Evolutionary conservation across 208 protist species (phyloP).

Genomic region (Crithidia expoeki): DNA sequence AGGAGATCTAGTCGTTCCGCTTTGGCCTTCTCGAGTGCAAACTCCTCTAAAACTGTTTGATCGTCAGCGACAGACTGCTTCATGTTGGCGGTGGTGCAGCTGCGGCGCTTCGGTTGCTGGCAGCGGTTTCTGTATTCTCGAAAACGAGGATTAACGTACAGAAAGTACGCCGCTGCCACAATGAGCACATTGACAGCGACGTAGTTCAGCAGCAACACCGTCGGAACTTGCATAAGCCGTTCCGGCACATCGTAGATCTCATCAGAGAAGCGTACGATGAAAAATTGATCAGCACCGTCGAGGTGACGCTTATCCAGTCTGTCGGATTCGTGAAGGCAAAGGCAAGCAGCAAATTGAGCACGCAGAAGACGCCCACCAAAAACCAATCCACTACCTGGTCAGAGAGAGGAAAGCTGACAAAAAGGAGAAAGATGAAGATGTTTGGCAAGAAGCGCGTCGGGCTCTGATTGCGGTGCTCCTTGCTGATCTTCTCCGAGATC

Average conservation of each 20-base stretch:
- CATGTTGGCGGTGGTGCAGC: neutral
- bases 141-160: constrained; percentile 57
- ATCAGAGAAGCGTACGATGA: constrained; percentile 59
- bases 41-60: constrained; percentile 44
- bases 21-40: constrained; percentile 40
- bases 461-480: constrained; percentile 18
- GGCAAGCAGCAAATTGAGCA: constrained; percentile 57
- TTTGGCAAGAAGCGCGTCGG: constrained; percentile 54
- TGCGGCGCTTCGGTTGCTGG: neutral
- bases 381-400: constrained; percentile 80
- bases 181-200: constrained; percentile 40
- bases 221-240: constrained; percentile 38
- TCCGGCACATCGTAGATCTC: constrained; percentile 57
- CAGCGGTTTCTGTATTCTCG: constrained; percentile 18
- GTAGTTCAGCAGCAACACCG: constrained; percentile 35
- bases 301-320: constrained; percentile 59
- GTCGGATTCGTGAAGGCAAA: constrained; percentile 49
- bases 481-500: constrained; percentile 32
- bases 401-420: constrained; percentile 81
- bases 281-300: constrained; percentile 52
- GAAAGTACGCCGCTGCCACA: constrained; percentile 44
- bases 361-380: constrained; percentile 54
- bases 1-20: constrained; percentile 46
- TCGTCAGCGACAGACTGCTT: constrained; percentile 9
- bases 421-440: constrained; percentile 80